A percentile compares a stretch with the other conserved stretches of the same genome.
Evolutionary conservation across 2,329 filamentous ascomycete genomes (phyloP).

Genomic region (Clarireedia hainanense): DNA sequence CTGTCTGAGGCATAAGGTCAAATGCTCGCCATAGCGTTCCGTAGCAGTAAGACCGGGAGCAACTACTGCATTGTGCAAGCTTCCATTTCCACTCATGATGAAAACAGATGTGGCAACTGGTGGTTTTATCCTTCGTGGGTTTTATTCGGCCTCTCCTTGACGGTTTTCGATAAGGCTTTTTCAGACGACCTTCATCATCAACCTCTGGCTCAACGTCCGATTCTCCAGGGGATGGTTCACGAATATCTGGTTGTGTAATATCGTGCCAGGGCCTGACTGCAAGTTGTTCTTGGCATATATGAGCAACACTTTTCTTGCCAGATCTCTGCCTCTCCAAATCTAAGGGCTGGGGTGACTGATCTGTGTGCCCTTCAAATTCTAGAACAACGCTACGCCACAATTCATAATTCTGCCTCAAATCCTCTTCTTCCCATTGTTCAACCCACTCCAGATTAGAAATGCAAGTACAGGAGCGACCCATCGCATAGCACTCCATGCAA

Average conservation of each 20-base stretch:
- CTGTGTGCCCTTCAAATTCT: constrained; percentile 59
- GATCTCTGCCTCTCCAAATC: constrained; percentile 58
- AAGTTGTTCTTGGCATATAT: constrained; percentile 90
- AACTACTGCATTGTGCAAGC: constrained; percentile 72
- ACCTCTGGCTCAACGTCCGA: constrained; percentile 48
- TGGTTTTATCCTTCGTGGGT: constrained; percentile 41
- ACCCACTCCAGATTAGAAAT: constrained; percentile 82
- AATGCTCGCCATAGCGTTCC: constrained; percentile 89
- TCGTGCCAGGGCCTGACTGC: constrained; percentile 74
- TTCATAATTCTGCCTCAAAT: constrained; percentile 71
- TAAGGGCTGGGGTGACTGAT: constrained; percentile 63
- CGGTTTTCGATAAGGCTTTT: constrained; percentile 43
- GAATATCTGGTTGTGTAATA: constrained; percentile 40
- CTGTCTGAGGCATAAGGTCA: constrained; percentile 75
- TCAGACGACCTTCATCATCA: constrained; percentile 53
- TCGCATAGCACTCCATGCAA: constrained; percentile 97
- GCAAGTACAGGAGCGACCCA: constrained; percentile 89
- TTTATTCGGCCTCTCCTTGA: constrained; percentile 30
- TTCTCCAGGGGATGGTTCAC: constrained; percentile 30
- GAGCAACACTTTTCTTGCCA: constrained; percentile 73
- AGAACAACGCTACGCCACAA: constrained; percentile 74
- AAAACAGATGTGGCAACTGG: constrained; percentile 74
- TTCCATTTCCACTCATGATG: constrained; percentile 77
- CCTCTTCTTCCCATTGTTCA: constrained; percentile 84
- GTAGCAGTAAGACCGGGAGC: constrained; percentile 77